Conservation (phyloP, 2,329 filamentous ascomycete genomes). For the Neonectria ditissima region DNA sequence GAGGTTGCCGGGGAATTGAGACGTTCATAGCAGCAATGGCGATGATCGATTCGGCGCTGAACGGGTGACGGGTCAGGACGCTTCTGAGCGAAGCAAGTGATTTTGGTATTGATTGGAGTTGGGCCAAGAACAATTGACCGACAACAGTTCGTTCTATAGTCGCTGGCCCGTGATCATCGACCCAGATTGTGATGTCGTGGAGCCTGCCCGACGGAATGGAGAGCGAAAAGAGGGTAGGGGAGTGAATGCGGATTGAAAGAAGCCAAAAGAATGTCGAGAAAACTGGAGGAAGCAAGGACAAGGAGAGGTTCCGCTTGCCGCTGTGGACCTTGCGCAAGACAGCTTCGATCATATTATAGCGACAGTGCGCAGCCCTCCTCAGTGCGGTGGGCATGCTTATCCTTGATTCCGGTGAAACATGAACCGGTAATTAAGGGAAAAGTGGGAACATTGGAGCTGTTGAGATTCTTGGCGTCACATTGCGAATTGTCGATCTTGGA, state of each 20-base stretch:
- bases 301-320: slow-evolving; percentile 2
- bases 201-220: slow-evolving; percentile 1
- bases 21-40: slow-evolving; percentile 1
- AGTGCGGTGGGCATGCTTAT: neutral
- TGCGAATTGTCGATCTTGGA: slow-evolving; percentile 1
- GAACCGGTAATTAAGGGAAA: slow-evolving; percentile 1
- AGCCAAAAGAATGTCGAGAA: slow-evolving; percentile 8
- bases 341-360: neutral
- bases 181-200: neutral
- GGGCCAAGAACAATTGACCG: neutral
- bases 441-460: neutral
- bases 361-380: neutral
- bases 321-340: slow-evolving; percentile 2
- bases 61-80: neutral
- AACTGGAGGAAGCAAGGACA: slow-evolving; percentile 2
- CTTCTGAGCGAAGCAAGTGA: neutral
- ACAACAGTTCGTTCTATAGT: neutral
- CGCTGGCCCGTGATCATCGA: neutral
- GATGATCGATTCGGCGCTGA: neutral
- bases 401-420: slow-evolving; percentile 11
- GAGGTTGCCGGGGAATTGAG: neutral
- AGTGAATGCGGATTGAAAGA: neutral
- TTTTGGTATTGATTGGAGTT: neutral
- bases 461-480: slow-evolving; percentile 7
- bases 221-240: neutral